phyloP scores from a whole-genome alignment of 352 stramenopile species.

The Pythium utonaiense region DNA sequence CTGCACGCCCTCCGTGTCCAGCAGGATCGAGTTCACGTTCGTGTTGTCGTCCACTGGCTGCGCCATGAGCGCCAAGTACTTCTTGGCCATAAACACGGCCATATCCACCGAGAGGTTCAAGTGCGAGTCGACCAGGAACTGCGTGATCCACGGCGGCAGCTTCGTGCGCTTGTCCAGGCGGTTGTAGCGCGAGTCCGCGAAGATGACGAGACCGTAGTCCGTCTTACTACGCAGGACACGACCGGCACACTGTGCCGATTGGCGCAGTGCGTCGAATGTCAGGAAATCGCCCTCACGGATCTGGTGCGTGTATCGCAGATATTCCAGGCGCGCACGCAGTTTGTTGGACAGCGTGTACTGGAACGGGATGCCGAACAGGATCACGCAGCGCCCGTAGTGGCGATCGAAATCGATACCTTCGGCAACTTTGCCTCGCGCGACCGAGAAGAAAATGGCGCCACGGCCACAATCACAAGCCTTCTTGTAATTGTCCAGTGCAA shows the following conservation, averaged over 20 bases:
- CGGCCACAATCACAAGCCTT: conserved; percentile 94
- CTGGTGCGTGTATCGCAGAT: conserved; percentile 92
- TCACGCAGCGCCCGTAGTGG: conserved; percentile 97
- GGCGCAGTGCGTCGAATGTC: conserved; percentile 98
- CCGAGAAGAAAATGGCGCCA: conserved; percentile 97
- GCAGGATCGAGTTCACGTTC: conserved; percentile 92
- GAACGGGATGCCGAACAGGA: conserved; percentile 99
- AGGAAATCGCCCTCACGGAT: conserved; percentile 96
- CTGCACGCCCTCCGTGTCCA: conserved; percentile 89
- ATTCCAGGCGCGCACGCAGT: conserved; percentile 94
- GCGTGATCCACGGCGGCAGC: conserved; percentile 97
- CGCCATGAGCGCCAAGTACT: conserved; percentile 96
- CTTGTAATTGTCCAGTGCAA: conserved; percentile 98
- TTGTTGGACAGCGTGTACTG: conserved; percentile 96
- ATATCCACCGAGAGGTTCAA: conserved; percentile 97
- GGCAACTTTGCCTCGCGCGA: conserved; percentile 98
- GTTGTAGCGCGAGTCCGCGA: conserved; percentile 98
- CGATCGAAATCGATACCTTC: conserved; percentile 99
- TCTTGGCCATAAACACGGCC: conserved; percentile 93
- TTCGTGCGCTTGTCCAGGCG: conserved; percentile 97
- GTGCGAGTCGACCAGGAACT: conserved; percentile 95
- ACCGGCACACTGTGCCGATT: conserved; percentile 97
- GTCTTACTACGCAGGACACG: conserved; percentile 98
- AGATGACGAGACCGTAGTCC: conserved; percentile 99
- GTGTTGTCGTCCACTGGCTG: conserved; percentile 91